Evolutionary conservation across 768 basidiomycete genomes (phyloP).

Genomic region (Mycena pura): DNA sequence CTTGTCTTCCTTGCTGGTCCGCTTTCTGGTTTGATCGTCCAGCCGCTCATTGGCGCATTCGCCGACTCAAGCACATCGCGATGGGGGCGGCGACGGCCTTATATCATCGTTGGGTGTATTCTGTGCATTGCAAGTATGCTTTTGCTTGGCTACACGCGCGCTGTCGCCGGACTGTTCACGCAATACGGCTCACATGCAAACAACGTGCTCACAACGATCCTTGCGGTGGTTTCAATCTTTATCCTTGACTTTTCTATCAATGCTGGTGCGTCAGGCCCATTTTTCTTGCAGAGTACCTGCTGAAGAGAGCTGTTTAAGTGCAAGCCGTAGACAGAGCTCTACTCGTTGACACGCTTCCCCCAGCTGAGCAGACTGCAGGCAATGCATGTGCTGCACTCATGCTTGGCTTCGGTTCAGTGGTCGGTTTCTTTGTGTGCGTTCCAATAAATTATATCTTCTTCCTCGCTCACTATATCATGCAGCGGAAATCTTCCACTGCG

Average conservation of each 20-base stretch:
- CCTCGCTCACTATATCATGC: not conserved
- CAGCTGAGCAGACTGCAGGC: constrained; percentile 76
- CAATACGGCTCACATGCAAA: constrained; percentile 48
- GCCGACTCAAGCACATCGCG: constrained; percentile 85
- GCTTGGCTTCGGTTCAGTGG: constrained; percentile 84
- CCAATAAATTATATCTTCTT: not conserved
- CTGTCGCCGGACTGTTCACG: constrained; percentile 61
- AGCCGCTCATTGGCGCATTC: constrained; percentile 79
- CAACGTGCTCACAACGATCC: constrained; percentile 68
- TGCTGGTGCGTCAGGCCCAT: constrained; percentile 42
- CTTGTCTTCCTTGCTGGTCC: constrained; percentile 96
- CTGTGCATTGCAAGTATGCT: constrained; percentile 79
- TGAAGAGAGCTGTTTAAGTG: constrained; percentile 48
- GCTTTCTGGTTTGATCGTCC: constrained; percentile 86
- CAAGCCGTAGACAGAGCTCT: constrained; percentile 92
- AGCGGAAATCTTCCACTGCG: constrained; percentile 89
- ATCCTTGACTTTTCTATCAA: constrained; percentile 67
- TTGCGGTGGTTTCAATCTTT: constrained; percentile 68
- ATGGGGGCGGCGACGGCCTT: constrained; percentile 86
- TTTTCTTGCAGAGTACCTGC: not conserved
- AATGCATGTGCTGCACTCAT: constrained; percentile 98
- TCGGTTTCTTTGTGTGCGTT: constrained; percentile 88
- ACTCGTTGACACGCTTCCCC: constrained; percentile 84
- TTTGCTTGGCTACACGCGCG: constrained; percentile 81
- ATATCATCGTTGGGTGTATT: constrained; percentile 73